Conservation (phyloP, 371 early-diverging fungal genomes). For the Saksenaea vasiformis region DNA sequence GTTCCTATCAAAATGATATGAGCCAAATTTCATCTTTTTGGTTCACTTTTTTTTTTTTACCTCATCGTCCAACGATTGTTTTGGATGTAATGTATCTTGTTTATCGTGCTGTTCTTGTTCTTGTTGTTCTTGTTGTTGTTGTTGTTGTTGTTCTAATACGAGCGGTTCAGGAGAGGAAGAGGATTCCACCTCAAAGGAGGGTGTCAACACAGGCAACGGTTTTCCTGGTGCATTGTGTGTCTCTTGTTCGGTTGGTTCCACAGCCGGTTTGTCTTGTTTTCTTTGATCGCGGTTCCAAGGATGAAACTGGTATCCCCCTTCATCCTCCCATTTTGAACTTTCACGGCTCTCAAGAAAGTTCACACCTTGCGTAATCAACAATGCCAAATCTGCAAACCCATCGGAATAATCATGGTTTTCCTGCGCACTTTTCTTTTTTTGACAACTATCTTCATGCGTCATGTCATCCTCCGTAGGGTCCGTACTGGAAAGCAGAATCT, state of each 20-base stretch:
- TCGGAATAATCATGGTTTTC: background rate
- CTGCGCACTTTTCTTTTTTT: background rate
- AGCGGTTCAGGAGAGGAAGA: background rate
- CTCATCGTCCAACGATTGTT: background rate
- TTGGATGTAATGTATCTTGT: background rate
- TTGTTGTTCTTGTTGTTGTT: too few relatives aligned
- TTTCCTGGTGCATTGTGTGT: background rate
- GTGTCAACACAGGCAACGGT: background rate
- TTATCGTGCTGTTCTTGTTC: background rate
- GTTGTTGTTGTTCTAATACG: too few relatives aligned
- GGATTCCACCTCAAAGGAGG: background rate
- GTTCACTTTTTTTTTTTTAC: background rate
- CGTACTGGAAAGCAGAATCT: background rate
- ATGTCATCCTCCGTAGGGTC: background rate
- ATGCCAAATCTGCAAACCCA: conserved; percentile 8
- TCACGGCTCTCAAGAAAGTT: conserved; percentile 14
- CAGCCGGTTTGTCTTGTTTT: background rate
- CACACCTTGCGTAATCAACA: conserved; percentile 17
- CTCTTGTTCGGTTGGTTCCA: background rate
- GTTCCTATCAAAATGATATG: background rate
- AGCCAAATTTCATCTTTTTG: background rate
- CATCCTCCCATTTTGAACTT: conserved; percentile 20
- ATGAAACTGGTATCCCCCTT: conserved; percentile 16
- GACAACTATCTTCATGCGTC: background rate
- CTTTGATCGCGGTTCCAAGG: conserved; percentile 15